A percentile compares a stretch with the other conserved stretches of the same genome.
Conservation (phyloP, 257 asterid species). For the Echium plantagineum region DNA sequence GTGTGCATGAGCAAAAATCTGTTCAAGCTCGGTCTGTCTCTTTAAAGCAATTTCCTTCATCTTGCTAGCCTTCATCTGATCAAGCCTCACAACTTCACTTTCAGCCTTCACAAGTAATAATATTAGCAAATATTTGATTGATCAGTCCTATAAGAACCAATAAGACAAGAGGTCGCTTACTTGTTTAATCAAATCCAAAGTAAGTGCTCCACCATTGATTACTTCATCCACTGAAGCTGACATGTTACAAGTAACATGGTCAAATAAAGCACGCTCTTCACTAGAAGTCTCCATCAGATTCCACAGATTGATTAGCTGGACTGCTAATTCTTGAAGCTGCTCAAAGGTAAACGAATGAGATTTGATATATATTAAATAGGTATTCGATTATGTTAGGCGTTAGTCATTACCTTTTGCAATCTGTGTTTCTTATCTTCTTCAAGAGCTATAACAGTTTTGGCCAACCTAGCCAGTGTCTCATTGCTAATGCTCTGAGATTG, state of each 20-base stretch:
- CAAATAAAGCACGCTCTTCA: slow-evolving; percentile 59
- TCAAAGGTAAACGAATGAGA: slow-evolving; percentile 4
- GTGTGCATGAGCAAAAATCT: slow-evolving; percentile 77
- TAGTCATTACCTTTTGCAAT: slow-evolving; percentile 53
- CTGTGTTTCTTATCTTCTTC: slow-evolving; percentile 78
- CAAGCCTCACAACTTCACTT: slow-evolving; percentile 95
- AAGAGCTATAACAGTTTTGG: slow-evolving; percentile 64
- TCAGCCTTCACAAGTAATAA: slow-evolving; percentile 47
- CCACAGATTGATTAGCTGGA: slow-evolving; percentile 90
- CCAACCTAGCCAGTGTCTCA: slow-evolving; percentile 70
- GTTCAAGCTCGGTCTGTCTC: slow-evolving; percentile 88
- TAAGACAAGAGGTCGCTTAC: slow-evolving; percentile 20
- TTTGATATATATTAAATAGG: background rate
- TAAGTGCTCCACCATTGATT: slow-evolving; percentile 75
- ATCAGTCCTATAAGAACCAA: too few species aligned
- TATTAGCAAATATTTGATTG: slow-evolving; percentile 5
- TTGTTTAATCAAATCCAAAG: slow-evolving; percentile 80
- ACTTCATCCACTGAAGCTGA: slow-evolving; percentile 89
- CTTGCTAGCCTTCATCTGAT: slow-evolving; percentile 79
- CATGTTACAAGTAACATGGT: slow-evolving; percentile 66
- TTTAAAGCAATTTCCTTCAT: slow-evolving; percentile 95
- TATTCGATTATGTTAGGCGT: background rate
- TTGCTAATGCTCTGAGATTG: slow-evolving; percentile 89
- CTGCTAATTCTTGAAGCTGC: slow-evolving; percentile 93
- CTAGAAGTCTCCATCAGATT: slow-evolving; percentile 95